Conservation (phyloP, 225 moss, liverwort and hornwort species). For the Marchantia polymorpha region DNA sequence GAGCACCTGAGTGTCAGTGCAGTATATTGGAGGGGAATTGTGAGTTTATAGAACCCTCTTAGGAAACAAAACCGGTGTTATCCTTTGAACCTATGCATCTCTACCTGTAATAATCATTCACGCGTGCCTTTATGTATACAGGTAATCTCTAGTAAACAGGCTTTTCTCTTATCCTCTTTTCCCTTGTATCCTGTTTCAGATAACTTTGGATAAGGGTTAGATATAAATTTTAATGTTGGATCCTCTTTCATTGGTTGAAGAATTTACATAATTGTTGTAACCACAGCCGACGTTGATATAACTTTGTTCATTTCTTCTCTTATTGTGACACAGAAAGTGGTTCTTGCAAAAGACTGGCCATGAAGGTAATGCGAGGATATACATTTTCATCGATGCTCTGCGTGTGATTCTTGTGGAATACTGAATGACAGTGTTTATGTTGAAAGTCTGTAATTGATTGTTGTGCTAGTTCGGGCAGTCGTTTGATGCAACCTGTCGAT, state of each 20-base stretch:
- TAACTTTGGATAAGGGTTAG: background rate
- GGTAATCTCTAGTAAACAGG: background rate
- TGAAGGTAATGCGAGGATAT: constrained; percentile 58
- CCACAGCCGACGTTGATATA: background rate
- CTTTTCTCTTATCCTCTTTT: background rate
- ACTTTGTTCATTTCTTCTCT: background rate
- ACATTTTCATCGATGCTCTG: background rate
- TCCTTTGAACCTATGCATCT: background rate
- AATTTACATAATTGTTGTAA: background rate
- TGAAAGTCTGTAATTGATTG: background rate
- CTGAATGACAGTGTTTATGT: background rate
- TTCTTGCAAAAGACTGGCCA: constrained; percentile 89
- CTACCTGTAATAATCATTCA: background rate
- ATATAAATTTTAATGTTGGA: background rate
- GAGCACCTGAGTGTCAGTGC: background rate
- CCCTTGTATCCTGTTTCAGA: background rate
- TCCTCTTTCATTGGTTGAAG: background rate
- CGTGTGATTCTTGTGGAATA: background rate
- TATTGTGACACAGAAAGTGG: constrained; percentile 76
- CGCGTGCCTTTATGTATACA: background rate
- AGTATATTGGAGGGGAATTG: background rate
- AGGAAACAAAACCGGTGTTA: background rate
- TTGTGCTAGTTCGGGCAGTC: background rate
- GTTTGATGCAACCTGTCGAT: background rate
- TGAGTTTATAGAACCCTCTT: background rate